Evolutionary conservation across 1,139 yeast genomes (phyloP).

Genomic region (Blastobotrys buckinghamii): DNA sequence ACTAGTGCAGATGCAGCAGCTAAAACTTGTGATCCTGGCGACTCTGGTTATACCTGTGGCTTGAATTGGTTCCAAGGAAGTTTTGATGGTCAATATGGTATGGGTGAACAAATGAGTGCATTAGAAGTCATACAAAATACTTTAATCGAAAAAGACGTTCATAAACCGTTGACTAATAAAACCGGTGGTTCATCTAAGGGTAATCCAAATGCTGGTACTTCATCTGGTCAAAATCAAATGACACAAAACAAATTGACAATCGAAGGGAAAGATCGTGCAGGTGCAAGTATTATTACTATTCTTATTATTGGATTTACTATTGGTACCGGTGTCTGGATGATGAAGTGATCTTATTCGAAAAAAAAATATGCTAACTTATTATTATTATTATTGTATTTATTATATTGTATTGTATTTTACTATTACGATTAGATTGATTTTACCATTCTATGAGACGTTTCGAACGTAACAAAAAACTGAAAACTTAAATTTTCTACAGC

Average conservation of each 20-base stretch:
- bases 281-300: slow-evolving; percentile 81
- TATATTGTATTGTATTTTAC: not conserved
- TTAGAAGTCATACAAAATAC: slow-evolving; percentile 69
- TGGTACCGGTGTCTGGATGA: slow-evolving; percentile 69
- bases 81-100: slow-evolving; percentile 84
- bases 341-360: slow-evolving; percentile 28
- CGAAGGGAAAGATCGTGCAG: slow-evolving; percentile 62
- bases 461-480: too few species aligned
- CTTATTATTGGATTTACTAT: slow-evolving; percentile 59
- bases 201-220: slow-evolving; percentile 32
- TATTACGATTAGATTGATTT: not conserved
- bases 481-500: too few species aligned
- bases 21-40: slow-evolving; percentile 75
- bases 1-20: slow-evolving; percentile 78
- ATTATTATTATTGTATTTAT: not conserved
- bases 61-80: slow-evolving; percentile 58
- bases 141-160: slow-evolving; percentile 40
- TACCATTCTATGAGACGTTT: not conserved
- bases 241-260: slow-evolving; percentile 24
- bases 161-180: slow-evolving; percentile 39
- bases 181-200: slow-evolving; percentile 49
- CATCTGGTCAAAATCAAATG: slow-evolving; percentile 17
- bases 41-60: slow-evolving; percentile 89
- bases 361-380: too few species aligned
- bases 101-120: slow-evolving; percentile 92